phyloP scores from a whole-genome alignment of 768 basidiomycete genomes.

The Polyporus arcularius region DNA sequence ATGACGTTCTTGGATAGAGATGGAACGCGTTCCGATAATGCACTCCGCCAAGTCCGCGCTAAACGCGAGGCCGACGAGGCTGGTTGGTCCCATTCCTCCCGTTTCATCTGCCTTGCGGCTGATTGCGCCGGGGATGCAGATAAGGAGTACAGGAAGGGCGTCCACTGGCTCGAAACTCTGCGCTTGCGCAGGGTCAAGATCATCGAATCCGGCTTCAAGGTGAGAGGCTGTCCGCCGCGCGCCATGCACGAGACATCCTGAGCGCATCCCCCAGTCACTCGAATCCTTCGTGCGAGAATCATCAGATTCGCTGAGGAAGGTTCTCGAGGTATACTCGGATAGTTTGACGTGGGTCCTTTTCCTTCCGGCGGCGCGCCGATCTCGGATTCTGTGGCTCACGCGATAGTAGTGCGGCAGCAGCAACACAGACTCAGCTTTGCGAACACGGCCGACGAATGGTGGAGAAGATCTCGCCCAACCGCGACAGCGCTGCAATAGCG shows the following conservation, averaged over 20 bases:
- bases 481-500: slow-evolving; percentile 62
- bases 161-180: slow-evolving; percentile 92
- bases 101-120: not conserved
- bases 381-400: not conserved
- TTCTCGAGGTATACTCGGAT: slow-evolving; percentile 75
- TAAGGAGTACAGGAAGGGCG: slow-evolving; percentile 86
- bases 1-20: slow-evolving; percentile 85
- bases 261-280: slow-evolving; percentile 56
- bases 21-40: slow-evolving; percentile 59
- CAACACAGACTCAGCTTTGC: slow-evolving; percentile 75
- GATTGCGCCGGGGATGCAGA: slow-evolving; percentile 45
- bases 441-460: slow-evolving; percentile 62
- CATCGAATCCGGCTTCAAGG: slow-evolving; percentile 79
- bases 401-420: slow-evolving; percentile 65
- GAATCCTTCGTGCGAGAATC: slow-evolving; percentile 79
- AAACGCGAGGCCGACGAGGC: slow-evolving; percentile 93
- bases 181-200: slow-evolving; percentile 81
- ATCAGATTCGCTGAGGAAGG: slow-evolving; percentile 59
- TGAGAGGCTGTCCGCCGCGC: slow-evolving; percentile 30
- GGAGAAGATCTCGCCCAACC: slow-evolving; percentile 67
- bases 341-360: slow-evolving; percentile 62
- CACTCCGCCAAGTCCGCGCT: slow-evolving; percentile 74
- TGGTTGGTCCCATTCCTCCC: slow-evolving; percentile 44
- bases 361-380: not conserved
- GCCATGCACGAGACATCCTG: not conserved